A percentile compares a stretch with the other conserved stretches of the same genome.
Evolutionary conservation across 2,329 filamentous ascomycete species (phyloP).

Genomic region (Colletotrichum sp.): DNA sequence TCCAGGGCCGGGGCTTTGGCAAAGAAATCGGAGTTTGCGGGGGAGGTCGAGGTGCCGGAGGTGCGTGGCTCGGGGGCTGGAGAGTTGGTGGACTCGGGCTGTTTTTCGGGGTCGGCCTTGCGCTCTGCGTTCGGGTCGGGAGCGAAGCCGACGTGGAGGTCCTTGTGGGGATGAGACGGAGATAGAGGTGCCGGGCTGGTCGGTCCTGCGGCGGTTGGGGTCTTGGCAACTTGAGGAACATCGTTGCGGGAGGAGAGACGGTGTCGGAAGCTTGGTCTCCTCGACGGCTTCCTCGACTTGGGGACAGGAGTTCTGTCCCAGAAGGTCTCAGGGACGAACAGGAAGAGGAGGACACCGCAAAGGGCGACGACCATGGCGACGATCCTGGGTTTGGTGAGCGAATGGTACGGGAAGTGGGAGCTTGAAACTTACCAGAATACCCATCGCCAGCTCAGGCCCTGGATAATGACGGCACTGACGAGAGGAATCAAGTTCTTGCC

Average conservation of each 20-base stretch:
- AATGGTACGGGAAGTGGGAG: too few relatives aligned
- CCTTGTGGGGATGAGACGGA: constrained; percentile 26
- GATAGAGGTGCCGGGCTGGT: background rate
- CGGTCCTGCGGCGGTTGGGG: background rate
- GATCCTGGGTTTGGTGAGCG: constrained; percentile 59
- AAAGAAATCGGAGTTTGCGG: constrained; percentile 25
- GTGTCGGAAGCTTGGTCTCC: constrained; percentile 51
- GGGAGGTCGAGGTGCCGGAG: constrained; percentile 17
- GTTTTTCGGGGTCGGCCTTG: background rate
- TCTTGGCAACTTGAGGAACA: background rate
- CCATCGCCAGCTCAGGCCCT: constrained; percentile 84
- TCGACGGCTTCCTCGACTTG: constrained; percentile 38
- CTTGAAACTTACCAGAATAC: constrained; percentile 73
- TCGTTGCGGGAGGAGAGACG: constrained; percentile 45
- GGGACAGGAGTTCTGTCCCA: constrained; percentile 82
- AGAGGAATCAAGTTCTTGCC: constrained; percentile 92
- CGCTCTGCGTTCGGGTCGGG: background rate
- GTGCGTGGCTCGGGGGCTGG: background rate
- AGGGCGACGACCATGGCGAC: constrained; percentile 81
- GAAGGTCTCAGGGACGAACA: constrained; percentile 94
- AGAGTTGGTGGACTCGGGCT: background rate
- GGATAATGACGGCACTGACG: constrained; percentile 84
- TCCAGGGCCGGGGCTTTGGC: constrained; percentile 39
- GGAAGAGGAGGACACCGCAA: constrained; percentile 74
- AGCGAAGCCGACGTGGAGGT: constrained; percentile 37